Evolutionary conservation across 2,329 filamentous ascomycete species (phyloP).

Genomic region (Phoma sp.): DNA sequence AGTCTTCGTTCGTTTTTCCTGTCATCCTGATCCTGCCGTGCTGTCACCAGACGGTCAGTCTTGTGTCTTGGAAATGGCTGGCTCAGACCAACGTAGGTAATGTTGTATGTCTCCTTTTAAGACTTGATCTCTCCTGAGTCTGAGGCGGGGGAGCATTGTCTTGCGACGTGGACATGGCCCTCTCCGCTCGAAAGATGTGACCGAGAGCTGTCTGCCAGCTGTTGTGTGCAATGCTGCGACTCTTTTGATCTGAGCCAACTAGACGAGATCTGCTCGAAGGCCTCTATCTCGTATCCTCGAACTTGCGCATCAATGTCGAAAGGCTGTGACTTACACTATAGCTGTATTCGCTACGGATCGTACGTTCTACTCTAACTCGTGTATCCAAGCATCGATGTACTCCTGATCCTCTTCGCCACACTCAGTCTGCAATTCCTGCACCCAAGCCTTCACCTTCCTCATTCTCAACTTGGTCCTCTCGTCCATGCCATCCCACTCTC

Average conservation of each 20-base stretch:
- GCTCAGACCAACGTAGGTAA: no score
- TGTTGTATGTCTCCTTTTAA: no score
- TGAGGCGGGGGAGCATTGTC: no score
- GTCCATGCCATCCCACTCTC: conserved; percentile 11
- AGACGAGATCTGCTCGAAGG: no score
- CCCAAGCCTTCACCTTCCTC: conserved; percentile 13
- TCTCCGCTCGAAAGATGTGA: no score
- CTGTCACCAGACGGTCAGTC: background rate
- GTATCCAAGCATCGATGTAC: conserved; percentile 18
- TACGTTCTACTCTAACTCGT: background rate
- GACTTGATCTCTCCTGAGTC: no score
- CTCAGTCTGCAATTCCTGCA: conserved; percentile 9
- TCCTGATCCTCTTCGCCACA: conserved; percentile 15
- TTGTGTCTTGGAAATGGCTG: no score
- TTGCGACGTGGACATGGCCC: no score
- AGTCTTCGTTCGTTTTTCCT: background rate
- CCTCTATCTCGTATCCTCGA: background rate
- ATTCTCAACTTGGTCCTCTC: conserved; percentile 4
- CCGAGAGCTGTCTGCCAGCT: no score
- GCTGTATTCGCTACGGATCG: background rate
- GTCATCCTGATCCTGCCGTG: background rate
- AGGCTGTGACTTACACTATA: background rate
- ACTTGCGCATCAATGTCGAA: background rate
- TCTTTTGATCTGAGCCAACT: no score
- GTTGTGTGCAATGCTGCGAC: no score